These are phyloP conservation scores for Cyberlindnera mrakii DNA, from an alignment of 805 yeast genomes.

Conservation along the genomic window DNA sequence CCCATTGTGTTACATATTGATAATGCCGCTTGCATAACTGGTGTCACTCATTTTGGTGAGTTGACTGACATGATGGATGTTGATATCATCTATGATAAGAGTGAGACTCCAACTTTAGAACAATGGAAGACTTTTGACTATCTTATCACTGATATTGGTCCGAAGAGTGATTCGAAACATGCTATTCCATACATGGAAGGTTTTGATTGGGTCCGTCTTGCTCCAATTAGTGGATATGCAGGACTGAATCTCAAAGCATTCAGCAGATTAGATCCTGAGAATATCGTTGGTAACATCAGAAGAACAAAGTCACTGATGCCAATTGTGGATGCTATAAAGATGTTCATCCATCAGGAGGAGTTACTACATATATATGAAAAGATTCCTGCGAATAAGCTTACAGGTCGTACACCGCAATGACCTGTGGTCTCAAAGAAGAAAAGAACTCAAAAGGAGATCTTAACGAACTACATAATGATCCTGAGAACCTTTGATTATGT, in stretches of 20 bases:
- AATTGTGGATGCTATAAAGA: conserved; percentile 7
- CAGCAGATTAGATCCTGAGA: conserved; percentile 6
- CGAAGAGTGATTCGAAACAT: conserved; percentile 1
- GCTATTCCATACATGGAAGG: conserved; percentile 22
- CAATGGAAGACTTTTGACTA: conserved; percentile 48
- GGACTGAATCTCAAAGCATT: conserved; percentile 30
- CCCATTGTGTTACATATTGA: conserved; percentile 59
- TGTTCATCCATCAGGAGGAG: conserved; percentile 8
- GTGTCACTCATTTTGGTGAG: conserved; percentile 72
- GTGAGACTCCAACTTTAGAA: conserved; percentile 43
- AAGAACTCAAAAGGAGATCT: not conserved
- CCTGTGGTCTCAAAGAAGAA: not conserved
- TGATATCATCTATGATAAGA: conserved; percentile 59
- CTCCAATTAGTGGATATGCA: conserved; percentile 32
- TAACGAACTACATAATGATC: not conserved
- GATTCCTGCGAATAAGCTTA: not conserved
- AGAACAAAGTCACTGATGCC: conserved; percentile 11
- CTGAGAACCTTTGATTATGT: not conserved
- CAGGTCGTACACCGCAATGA: not conserved
- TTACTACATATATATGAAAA: conserved; percentile 14
- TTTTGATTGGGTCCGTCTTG: conserved; percentile 39
- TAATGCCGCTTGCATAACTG: conserved; percentile 81
- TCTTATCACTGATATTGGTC: conserved; percentile 32
- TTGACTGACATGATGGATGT: conserved; percentile 27
- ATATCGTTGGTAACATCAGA: conserved; percentile 2